Evolutionary conservation across 2,329 filamentous ascomycete genomes (phyloP).

Genomic region (Hymenoscyphus fructigenus): DNA sequence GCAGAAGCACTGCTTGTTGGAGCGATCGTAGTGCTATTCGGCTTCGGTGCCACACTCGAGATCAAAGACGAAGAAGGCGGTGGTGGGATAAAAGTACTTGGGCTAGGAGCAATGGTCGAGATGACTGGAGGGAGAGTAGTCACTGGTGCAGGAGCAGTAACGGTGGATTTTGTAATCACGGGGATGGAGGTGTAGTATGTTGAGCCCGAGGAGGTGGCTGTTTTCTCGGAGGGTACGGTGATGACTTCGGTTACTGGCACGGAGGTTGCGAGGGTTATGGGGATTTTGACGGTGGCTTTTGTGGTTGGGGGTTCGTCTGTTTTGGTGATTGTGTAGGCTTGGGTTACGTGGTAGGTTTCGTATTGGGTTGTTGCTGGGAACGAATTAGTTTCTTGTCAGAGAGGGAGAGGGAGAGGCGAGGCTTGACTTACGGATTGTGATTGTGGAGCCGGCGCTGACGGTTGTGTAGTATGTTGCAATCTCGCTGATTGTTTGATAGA

Average conservation of each 20-base stretch:
- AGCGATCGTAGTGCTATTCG: not conserved
- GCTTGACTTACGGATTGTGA: conserved; percentile 36
- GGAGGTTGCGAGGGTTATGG: conserved; percentile 28
- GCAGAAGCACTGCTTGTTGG: conserved; percentile 6
- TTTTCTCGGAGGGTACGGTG: conserved; percentile 29
- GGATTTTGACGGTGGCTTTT: conserved; percentile 26
- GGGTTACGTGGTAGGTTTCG: conserved; percentile 45
- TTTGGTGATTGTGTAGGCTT: conserved; percentile 26
- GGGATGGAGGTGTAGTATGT: conserved; percentile 18
- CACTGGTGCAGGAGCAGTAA: conserved; percentile 16
- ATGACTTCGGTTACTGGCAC: conserved; percentile 24
- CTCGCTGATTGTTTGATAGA: conserved; percentile 42
- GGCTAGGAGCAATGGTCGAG: not conserved
- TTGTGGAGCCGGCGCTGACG: conserved; percentile 44
- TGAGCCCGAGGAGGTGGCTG: conserved; percentile 19
- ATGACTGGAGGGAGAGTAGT: not conserved
- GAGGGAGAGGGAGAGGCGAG: not conserved
- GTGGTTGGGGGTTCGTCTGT: conserved; percentile 28
- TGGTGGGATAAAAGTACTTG: not conserved
- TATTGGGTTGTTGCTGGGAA: conserved; percentile 43
- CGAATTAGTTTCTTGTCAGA: conserved; percentile 4
- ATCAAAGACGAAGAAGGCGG: not conserved
- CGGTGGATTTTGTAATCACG: conserved; percentile 12
- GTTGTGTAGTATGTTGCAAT: conserved; percentile 42
- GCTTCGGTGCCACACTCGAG: conserved; percentile 10